These are phyloP conservation scores for Diaporthe capsici DNA, from an alignment of 2,329 filamentous ascomycete genomes.

Conservation along the genomic window DNA sequence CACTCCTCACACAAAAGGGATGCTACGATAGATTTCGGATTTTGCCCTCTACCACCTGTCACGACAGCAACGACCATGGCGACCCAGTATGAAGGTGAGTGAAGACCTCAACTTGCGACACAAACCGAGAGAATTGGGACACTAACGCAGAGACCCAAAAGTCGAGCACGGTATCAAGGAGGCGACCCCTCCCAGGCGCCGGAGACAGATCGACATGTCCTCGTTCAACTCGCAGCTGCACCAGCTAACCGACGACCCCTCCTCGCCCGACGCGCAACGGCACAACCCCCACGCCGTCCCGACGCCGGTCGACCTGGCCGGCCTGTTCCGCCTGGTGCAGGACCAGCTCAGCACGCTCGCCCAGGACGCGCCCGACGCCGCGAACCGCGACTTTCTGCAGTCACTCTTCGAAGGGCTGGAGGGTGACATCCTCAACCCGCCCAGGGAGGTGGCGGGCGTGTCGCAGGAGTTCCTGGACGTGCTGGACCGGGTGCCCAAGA, in stretches of 20 bases:
- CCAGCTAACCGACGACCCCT: constrained; percentile 57
- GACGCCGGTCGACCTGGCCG: constrained; percentile 71
- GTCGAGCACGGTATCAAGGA: constrained; percentile 76
- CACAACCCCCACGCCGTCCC: constrained; percentile 71
- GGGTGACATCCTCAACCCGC: constrained; percentile 66
- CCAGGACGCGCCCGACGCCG: constrained; percentile 61
- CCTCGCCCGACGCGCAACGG: constrained; percentile 52
- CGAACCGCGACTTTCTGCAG: constrained; percentile 65
- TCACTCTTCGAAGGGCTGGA: constrained; percentile 64
- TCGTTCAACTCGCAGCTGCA: constrained; percentile 72
- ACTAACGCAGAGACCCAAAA: constrained; percentile 49
- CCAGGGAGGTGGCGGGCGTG: constrained; percentile 67
- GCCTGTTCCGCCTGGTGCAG: constrained; percentile 70
- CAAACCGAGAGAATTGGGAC: constrained; percentile 18
- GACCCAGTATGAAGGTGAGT: constrained; percentile 69
- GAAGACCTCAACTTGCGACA: neutral
- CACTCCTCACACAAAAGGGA: neutral
- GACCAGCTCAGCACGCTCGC: constrained; percentile 70
- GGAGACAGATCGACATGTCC: constrained; percentile 74
- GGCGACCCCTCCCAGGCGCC: constrained; percentile 55
- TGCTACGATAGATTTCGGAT: neutral
- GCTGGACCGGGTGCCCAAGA: constrained; percentile 70
- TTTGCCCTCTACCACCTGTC: neutral
- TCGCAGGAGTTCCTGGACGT: constrained; percentile 71
- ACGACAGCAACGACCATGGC: constrained; percentile 58